Conservation (phyloP, 345 rosid genomes). For the Boechera divaricarpa region DNA sequence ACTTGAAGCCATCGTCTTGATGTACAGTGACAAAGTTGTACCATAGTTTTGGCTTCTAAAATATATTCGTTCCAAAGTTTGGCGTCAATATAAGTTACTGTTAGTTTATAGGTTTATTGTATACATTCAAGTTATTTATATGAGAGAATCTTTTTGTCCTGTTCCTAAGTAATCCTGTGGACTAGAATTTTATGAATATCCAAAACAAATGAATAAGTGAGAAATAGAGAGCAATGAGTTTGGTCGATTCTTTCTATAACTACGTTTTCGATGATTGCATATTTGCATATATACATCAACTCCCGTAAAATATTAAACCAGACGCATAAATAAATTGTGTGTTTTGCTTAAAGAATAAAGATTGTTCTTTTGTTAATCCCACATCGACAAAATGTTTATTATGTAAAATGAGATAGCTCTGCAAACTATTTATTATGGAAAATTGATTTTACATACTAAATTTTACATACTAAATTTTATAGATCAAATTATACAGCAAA, state of each 20-base stretch:
- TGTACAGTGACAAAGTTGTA: constrained; percentile 22
- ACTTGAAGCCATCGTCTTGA: constrained; percentile 47
- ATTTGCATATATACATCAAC: not conserved
- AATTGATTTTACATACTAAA: too few relatives aligned
- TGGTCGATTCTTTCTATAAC: not conserved
- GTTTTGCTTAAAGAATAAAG: too few relatives aligned
- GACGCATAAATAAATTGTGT: not conserved
- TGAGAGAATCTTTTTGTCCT: not conserved
- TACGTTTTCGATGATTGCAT: not conserved
- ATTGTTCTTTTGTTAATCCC: too few relatives aligned
- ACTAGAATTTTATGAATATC: not conserved
- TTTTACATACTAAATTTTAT: too few relatives aligned
- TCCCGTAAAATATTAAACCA: too few relatives aligned
- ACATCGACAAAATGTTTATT: too few relatives aligned
- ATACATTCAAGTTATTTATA: not conserved
- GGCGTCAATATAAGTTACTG: not conserved
- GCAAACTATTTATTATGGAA: too few relatives aligned
- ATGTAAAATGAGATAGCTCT: too few relatives aligned
- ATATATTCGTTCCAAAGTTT: not conserved
- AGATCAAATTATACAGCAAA: too few relatives aligned
- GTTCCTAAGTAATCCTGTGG: not conserved
- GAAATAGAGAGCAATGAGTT: not conserved
- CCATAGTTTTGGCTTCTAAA: not conserved
- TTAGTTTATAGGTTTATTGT: not conserved
- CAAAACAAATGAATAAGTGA: not conserved